Evolutionary conservation across 306 rosid species (phyloP).

Genomic region (Calophaca sinica): DNA sequence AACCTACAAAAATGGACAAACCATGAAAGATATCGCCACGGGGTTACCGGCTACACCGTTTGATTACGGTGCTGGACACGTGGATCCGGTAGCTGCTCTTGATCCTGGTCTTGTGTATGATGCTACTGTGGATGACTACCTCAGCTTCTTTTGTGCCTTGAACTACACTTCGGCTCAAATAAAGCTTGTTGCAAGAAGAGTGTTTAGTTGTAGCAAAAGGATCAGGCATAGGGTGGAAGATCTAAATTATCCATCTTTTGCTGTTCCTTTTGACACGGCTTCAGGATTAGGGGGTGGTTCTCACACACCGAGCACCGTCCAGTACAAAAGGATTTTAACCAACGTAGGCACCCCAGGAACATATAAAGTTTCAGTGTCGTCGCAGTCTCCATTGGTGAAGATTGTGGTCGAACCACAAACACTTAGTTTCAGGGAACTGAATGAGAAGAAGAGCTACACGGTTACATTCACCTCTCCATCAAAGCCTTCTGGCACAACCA

Average conservation of each 20-base stretch:
- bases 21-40: constrained; percentile 64
- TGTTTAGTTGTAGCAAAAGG: constrained; percentile 58
- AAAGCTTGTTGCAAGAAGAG: constrained; percentile 56
- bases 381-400: constrained; percentile 61
- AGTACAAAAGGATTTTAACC: constrained; percentile 71
- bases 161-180: constrained; percentile 61
- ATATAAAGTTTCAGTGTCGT: constrained; percentile 62
- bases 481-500: constrained; percentile 65
- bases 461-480: constrained; percentile 67
- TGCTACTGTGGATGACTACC: constrained; percentile 64
- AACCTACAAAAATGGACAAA: constrained; percentile 62
- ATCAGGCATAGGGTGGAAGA: constrained; percentile 70
- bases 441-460: constrained; percentile 73
- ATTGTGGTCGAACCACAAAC: constrained; percentile 71
- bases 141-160: constrained; percentile 83
- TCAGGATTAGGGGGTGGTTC: constrained; percentile 58
- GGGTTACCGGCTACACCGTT: constrained; percentile 80
- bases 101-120: constrained; percentile 94
- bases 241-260: constrained; percentile 90
- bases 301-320: constrained; percentile 52
- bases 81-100: constrained; percentile 78
- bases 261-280: constrained; percentile 73
- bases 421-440: constrained; percentile 55
- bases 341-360: constrained; percentile 74
- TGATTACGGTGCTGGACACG: constrained; percentile 92